Percentiles rank a stretch among this genome's conserved stretches.
Evolutionary conservation across 2,329 filamentous ascomycete species (phyloP).

Genomic region (Xylaria sp.): DNA sequence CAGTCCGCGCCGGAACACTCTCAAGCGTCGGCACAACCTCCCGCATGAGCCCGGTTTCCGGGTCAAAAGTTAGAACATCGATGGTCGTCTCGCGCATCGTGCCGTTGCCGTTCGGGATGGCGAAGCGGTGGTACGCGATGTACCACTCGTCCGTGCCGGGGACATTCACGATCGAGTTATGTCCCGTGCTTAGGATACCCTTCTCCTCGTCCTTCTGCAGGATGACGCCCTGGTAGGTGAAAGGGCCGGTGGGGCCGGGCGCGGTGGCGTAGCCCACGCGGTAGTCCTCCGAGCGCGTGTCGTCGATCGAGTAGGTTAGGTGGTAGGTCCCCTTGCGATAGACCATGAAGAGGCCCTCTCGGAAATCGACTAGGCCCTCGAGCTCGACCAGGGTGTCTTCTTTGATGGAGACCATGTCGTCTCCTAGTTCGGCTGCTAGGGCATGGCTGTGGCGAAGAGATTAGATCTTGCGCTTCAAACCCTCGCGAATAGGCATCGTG

Average conservation of each 20-base stretch:
- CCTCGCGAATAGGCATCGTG: too few species aligned
- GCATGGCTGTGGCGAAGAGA: constrained; percentile 31
- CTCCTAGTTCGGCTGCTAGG: constrained; percentile 45
- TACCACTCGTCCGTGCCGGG: constrained; percentile 53
- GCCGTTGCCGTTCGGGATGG: constrained; percentile 48
- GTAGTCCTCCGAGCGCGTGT: constrained; percentile 50
- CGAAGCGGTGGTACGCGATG: constrained; percentile 53
- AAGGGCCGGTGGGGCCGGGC: constrained; percentile 43
- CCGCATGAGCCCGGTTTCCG: constrained; percentile 42
- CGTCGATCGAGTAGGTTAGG: constrained; percentile 51
- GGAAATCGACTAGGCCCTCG: constrained; percentile 45
- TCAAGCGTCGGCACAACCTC: constrained; percentile 42
- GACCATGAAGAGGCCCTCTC: constrained; percentile 47
- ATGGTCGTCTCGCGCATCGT: constrained; percentile 48
- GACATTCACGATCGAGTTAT: constrained; percentile 49
- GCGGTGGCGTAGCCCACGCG: constrained; percentile 51
- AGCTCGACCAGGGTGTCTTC: constrained; percentile 38
- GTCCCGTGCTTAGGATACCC: constrained; percentile 50
- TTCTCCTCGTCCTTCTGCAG: constrained; percentile 44
- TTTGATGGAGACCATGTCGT: constrained; percentile 51
- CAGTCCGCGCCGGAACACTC: constrained; percentile 29
- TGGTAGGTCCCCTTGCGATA: constrained; percentile 51
- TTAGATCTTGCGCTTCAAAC: background rate
- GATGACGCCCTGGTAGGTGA: constrained; percentile 48
- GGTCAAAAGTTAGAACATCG: constrained; percentile 44